Evolutionary conservation across 257 asterid species (phyloP).

Genomic region (Asclepias syriaca): DNA sequence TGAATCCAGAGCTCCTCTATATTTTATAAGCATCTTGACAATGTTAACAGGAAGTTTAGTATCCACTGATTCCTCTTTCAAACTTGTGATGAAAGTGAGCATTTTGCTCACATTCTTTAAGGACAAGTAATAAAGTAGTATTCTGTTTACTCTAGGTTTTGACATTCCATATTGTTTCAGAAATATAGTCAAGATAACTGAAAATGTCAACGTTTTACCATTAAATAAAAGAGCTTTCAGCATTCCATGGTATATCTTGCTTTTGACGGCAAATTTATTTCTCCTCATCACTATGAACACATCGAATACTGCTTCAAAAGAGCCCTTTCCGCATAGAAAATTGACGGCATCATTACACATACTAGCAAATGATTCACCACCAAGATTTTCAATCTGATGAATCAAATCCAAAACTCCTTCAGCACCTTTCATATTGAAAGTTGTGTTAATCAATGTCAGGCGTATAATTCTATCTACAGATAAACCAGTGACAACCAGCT

Average conservation of each 20-base stretch:
- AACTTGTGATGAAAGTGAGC: slow-evolving; percentile 35
- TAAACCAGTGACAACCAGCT: slow-evolving; percentile 36
- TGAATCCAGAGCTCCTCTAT: slow-evolving; percentile 55
- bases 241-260: slow-evolving; percentile 42
- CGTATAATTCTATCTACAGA: slow-evolving; percentile 37
- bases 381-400: slow-evolving; percentile 37
- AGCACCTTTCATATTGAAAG: slow-evolving; percentile 34
- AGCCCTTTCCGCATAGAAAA: slow-evolving; percentile 49
- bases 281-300: slow-evolving; percentile 39
- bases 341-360: slow-evolving; percentile 37
- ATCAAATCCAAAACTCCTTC: slow-evolving; percentile 44
- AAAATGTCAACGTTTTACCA: slow-evolving; percentile 39
- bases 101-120: slow-evolving; percentile 47
- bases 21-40: slow-evolving; percentile 38
- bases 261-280: slow-evolving; percentile 26
- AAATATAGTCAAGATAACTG: slow-evolving; percentile 44
- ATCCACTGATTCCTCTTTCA: slow-evolving; percentile 28
- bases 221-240: slow-evolving; percentile 45
- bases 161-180: slow-evolving; percentile 51
- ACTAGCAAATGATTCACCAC: slow-evolving; percentile 26
- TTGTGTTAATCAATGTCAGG: slow-evolving; percentile 39
- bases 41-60: slow-evolving; percentile 36
- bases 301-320: slow-evolving; percentile 38
- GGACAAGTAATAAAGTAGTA: slow-evolving; percentile 44
- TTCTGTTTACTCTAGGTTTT: slow-evolving; percentile 36